These are phyloP conservation scores for Ustilago hordei DNA, from an alignment of 1,284 basidiomycete genomes.

Conservation along the genomic window DNA sequence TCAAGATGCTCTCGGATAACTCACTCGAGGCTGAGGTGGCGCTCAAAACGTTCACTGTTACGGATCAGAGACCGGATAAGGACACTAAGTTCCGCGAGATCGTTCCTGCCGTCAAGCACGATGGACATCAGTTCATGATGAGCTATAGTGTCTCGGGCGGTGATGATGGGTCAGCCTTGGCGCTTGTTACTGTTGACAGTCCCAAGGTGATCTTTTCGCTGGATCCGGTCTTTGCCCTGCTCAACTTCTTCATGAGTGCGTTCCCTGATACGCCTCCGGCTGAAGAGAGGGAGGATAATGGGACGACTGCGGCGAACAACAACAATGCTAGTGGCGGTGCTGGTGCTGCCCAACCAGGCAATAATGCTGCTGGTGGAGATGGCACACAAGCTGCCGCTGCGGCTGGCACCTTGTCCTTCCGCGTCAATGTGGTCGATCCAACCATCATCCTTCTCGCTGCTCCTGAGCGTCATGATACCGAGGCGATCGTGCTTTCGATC, in stretches of 20 bases:
- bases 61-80: slow-evolving; percentile 83
- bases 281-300: slow-evolving; percentile 4
- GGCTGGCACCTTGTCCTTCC: slow-evolving; percentile 73
- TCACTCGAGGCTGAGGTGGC: slow-evolving; percentile 88
- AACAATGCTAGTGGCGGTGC: neutral
- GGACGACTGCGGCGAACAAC: slow-evolving; percentile 14
- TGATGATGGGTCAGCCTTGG: slow-evolving; percentile 75
- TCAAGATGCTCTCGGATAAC: slow-evolving; percentile 86
- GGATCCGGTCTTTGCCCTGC: slow-evolving; percentile 88
- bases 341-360: slow-evolving; percentile 8
- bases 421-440: slow-evolving; percentile 91
- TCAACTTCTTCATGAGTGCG: slow-evolving; percentile 84
- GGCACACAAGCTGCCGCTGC: neutral
- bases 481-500: slow-evolving; percentile 88
- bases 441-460: slow-evolving; percentile 90
- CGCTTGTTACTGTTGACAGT: slow-evolving; percentile 89
- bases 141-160: slow-evolving; percentile 82
- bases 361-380: neutral
- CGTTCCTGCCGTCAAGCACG: slow-evolving; percentile 88
- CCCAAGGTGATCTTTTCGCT: slow-evolving; percentile 93
- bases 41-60: slow-evolving; percentile 89
- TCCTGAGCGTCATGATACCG: slow-evolving; percentile 82
- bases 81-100: slow-evolving; percentile 90
- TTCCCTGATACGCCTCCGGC: slow-evolving; percentile 67
- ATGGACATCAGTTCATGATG: slow-evolving; percentile 94